Percentiles rank a stretch among this genome's conserved stretches.
Conservation (phyloP, 2,329 filamentous ascomycete genomes). For the Pseudogymnoascus sp. region DNA sequence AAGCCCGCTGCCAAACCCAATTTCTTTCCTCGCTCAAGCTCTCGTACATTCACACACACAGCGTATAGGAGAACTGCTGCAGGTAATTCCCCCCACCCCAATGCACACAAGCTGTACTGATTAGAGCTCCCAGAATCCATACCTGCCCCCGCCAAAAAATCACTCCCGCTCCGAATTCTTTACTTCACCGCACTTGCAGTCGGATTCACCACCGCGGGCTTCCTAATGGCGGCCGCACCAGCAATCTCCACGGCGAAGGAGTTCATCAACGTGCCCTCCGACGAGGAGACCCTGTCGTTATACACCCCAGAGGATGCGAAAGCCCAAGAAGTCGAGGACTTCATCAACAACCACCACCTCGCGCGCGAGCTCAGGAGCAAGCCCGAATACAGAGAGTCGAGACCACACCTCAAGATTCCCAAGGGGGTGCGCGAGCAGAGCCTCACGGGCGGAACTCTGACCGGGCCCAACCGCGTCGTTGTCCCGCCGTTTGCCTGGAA, state of each 20-base stretch:
- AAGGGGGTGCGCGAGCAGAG: slow-evolving; percentile 59
- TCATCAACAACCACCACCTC: slow-evolving; percentile 70
- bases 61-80: neutral
- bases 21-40: neutral
- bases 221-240: slow-evolving; percentile 48
- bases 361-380: slow-evolving; percentile 57
- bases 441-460: slow-evolving; percentile 71
- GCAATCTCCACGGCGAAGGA: slow-evolving; percentile 40
- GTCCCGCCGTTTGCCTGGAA: slow-evolving; percentile 75
- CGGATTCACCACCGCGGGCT: slow-evolving; percentile 41
- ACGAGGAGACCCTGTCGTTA: slow-evolving; percentile 63
- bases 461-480: slow-evolving; percentile 65
- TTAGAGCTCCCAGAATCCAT: neutral
- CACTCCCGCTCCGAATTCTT: slow-evolving; percentile 37
- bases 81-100: neutral
- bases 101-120: neutral
- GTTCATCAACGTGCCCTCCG: slow-evolving; percentile 48
- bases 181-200: slow-evolving; percentile 39
- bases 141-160: slow-evolving; percentile 21
- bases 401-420: slow-evolving; percentile 84
- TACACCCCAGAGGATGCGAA: slow-evolving; percentile 50
- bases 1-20: neutral
- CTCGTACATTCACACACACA: neutral
- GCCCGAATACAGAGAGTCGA: slow-evolving; percentile 60
- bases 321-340: slow-evolving; percentile 54